Evolutionary conservation across 371 early-diverging fungal species (phyloP), one percentile per base, ranked within the genome.

Genomic region (Syncephalastrum sp.): DNA sequence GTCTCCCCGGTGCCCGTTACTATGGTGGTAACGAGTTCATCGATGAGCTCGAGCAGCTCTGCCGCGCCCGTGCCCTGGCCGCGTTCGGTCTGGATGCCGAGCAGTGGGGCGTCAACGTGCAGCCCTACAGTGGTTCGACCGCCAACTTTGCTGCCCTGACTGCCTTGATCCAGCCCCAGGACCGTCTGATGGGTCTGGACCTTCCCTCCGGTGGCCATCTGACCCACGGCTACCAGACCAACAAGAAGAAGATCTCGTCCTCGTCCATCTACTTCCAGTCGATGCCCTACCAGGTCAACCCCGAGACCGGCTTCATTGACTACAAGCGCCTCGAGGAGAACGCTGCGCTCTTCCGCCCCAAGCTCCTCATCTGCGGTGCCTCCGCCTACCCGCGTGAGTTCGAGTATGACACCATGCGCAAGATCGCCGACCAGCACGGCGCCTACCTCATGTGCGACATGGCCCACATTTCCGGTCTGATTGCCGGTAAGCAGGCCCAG

Each of bases 31-130:
- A 98, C 77, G 95, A 97, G 82, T 91, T 82, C 79, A 95, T 99
- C 70, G 99, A 99, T 82, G 82, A 84, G 79, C 89, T 98, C 55
- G 99, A 99, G 83, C 66, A 69, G 54, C 81, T 99, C 53, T 99
- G 99, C 83, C 96, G 93, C 67, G 75, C 91, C 76, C 92, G 99
- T 68, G 99, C 99, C 19, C 83, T 99, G 47, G 88, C 84, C 54
- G 92, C 98, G 16, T 99, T 97, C 73, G 82, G 81, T 58, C 83
- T 99, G 64, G 91, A 95, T 69, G 84, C 95, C 43, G 87, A 82
- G 41, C 90, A 92, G 68, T 99, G 99, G 99, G 99, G 99, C 59
- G 99, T 99, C 63, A 99, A 99, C 66, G 99, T 99, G 38, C 99
- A 99, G 81, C 85, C 99, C 16, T 92, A 97, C 73, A 99, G 99